Conservation (phyloP, 148 eudicot species). For the Polygonum maritimum region DNA sequence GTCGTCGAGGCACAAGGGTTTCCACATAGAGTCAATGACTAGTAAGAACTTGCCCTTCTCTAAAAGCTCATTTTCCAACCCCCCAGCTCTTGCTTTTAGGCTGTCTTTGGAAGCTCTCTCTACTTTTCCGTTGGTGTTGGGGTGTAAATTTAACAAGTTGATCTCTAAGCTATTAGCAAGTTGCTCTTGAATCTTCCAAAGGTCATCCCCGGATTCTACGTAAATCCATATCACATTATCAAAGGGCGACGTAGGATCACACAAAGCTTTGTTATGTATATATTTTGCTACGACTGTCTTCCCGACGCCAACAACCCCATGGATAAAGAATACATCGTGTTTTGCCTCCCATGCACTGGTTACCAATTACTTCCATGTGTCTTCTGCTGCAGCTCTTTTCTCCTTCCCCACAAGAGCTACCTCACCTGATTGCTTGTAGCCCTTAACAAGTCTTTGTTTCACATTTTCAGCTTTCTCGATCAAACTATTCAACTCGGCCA, state of each 20-base stretch:
- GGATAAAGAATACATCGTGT: conserved; percentile 10
- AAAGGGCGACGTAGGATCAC: conserved; percentile 13
- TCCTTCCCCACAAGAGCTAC: conserved; percentile 13
- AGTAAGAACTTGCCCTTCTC: conserved; percentile 19
- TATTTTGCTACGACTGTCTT: conserved; percentile 19
- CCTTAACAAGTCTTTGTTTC: conserved; percentile 15
- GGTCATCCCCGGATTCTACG: conserved; percentile 20
- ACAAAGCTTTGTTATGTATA: conserved; percentile 21
- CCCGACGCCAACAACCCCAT: conserved; percentile 27
- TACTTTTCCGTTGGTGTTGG: no score
- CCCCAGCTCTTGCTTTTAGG: neutral
- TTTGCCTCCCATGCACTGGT: neutral
- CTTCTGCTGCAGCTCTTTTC: conserved; percentile 6
- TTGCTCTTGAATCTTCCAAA: conserved; percentile 23
- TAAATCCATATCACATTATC: conserved; percentile 26
- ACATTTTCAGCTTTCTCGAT: conserved; percentile 15
- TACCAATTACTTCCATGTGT: conserved; percentile 17
- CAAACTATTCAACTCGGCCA: conserved; percentile 14
- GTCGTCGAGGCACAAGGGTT: conserved; percentile 19
- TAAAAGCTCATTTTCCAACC: conserved; percentile 9
- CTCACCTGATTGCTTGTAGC: conserved; percentile 17
- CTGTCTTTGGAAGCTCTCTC: no score
- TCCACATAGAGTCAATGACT: conserved; percentile 25
- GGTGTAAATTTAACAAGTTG: conserved; percentile 9
- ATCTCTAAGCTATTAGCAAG: conserved; percentile 18